phyloP scores from a whole-genome alignment of 805 yeast species.

The Metschnikowia lachancei region DNA sequence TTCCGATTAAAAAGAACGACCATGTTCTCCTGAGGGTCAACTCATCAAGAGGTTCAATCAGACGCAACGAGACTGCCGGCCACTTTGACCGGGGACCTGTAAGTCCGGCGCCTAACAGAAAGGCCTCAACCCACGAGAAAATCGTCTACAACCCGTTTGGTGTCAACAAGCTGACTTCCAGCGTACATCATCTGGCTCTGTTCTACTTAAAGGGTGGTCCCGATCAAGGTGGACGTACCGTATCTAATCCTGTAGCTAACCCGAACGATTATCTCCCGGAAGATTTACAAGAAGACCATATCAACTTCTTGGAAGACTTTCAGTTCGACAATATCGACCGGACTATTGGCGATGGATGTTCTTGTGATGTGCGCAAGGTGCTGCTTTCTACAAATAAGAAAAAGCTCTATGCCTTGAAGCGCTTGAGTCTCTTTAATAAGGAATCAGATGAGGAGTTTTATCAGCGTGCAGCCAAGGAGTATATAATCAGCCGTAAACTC shows the following conservation, averaged over 20 bases:
- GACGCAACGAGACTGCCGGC: slow-evolving; percentile 36
- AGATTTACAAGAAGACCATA: slow-evolving; percentile 46
- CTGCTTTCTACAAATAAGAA: slow-evolving; percentile 39
- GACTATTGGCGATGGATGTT: slow-evolving; percentile 70
- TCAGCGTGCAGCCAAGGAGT: slow-evolving; percentile 62
- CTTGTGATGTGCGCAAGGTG: slow-evolving; percentile 56
- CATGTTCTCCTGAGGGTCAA: slow-evolving; percentile 13
- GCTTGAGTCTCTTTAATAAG: slow-evolving; percentile 54
- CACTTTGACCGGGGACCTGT: slow-evolving; percentile 30
- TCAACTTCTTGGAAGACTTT: slow-evolving; percentile 54
- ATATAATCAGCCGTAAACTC: slow-evolving; percentile 53
- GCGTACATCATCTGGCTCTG: slow-evolving; percentile 25
- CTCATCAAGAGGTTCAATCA: slow-evolving; percentile 12
- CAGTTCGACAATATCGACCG: slow-evolving; percentile 42
- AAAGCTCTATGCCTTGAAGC: slow-evolving; percentile 61
- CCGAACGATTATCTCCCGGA: slow-evolving; percentile 65
- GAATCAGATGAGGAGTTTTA: slow-evolving; percentile 68
- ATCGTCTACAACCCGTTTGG: slow-evolving; percentile 70
- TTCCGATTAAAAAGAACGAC: slow-evolving; percentile 16
- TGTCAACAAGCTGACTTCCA: slow-evolving; percentile 33
- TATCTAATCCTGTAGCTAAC: slow-evolving; percentile 60
- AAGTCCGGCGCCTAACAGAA: slow-evolving; percentile 9
- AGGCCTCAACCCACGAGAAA: slow-evolving; percentile 31
- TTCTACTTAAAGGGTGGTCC: slow-evolving; percentile 32
- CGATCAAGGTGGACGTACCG: slow-evolving; percentile 43